Evolutionary conservation across 192 early-diverging fungal genomes (phyloP), one percentile per base, ranked within the genome.

Genomic region (Podila clonocystis): DNA sequence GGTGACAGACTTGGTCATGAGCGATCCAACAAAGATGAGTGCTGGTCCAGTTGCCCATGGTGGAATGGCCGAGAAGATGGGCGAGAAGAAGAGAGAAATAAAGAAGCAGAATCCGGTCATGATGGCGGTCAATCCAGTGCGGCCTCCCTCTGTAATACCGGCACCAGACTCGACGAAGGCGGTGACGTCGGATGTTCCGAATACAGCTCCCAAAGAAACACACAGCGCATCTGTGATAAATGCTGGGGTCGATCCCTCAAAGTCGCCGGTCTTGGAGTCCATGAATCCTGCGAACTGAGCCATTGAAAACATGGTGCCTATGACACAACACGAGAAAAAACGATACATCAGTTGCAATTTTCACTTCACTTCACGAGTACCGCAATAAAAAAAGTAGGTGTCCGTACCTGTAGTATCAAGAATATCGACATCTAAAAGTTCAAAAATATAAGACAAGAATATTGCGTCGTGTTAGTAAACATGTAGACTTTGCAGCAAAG

Each of bases 21-120:
- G 85, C 9, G 90, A 91, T 36, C 94, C 94, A 9, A 95, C 92
- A 30, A 91, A 67, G 71, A 95, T 91, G 63, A 95, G 83, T 8
- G 94, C 94, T 1, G 94, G 93, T 5, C 93, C 93, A 2, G 94
- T 94, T 24, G 94, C 91, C 93, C 93, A 94, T 5, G 93, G 92
- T 61, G 94, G 94, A 82, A 95, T 91, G 26, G 90, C 88, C 3
- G 94, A 94, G 71, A 94, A 94, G 79, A 95, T 93, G 28, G 94
- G 94, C 0, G 93, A 87, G 68, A 95, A 94, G 87, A 95, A 94
- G 38, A 95, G 82, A 20, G 89, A 85, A 41, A 95, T 75, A 64
- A 95, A 92, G 85, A 95, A 94, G 68, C 88, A 86, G 68, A 94
- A 72, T 4, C 87, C 87, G 19, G 89, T 86, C 7, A 87, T 85